phyloP scores from a whole-genome alignment of 768 basidiomycete genomes.

The Hortiboletus flavorubellus region DNA sequence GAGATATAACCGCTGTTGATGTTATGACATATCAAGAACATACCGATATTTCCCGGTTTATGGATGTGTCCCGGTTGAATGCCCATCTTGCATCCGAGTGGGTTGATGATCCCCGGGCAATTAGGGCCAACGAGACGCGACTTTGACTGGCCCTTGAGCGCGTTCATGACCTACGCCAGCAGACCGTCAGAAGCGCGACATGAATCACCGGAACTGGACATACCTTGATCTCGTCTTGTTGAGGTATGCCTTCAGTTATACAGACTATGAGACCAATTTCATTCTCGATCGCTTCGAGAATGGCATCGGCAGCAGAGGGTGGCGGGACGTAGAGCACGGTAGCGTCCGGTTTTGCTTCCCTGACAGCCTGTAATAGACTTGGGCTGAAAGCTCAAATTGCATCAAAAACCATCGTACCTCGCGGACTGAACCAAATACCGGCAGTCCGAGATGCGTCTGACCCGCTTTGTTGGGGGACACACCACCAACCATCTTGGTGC shows the following conservation, averaged over 20 bases:
- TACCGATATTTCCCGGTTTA: slow-evolving; percentile 93
- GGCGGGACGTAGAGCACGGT: slow-evolving; percentile 97
- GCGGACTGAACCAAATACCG: slow-evolving; percentile 87
- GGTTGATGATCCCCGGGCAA: slow-evolving; percentile 98
- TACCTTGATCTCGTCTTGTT: slow-evolving; percentile 92
- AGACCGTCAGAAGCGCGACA: background rate
- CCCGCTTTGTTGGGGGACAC: slow-evolving; percentile 97
- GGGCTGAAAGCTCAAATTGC: background rate
- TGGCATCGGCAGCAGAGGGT: slow-evolving; percentile 93
- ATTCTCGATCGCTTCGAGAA: slow-evolving; percentile 97
- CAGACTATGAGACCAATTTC: slow-evolving; percentile 98
- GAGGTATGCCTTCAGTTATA: slow-evolving; percentile 98
- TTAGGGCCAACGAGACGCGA: slow-evolving; percentile 98
- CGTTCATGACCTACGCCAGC: slow-evolving; percentile 74
- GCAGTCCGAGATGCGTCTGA: slow-evolving; percentile 89
- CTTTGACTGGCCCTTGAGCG: slow-evolving; percentile 88
- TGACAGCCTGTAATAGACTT: slow-evolving; percentile 63
- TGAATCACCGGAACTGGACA: slow-evolving; percentile 19
- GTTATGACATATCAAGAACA: slow-evolving; percentile 14
- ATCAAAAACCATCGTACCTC: slow-evolving; percentile 54
- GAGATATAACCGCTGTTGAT: background rate
- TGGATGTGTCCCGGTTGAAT: slow-evolving; percentile 99
- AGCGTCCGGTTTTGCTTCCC: slow-evolving; percentile 84
- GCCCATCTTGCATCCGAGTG: slow-evolving; percentile 98
- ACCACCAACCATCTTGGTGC: slow-evolving; percentile 97